Evolutionary conservation across 352 stramenopile species (phyloP).

Genomic region (Peronospora destructor): DNA sequence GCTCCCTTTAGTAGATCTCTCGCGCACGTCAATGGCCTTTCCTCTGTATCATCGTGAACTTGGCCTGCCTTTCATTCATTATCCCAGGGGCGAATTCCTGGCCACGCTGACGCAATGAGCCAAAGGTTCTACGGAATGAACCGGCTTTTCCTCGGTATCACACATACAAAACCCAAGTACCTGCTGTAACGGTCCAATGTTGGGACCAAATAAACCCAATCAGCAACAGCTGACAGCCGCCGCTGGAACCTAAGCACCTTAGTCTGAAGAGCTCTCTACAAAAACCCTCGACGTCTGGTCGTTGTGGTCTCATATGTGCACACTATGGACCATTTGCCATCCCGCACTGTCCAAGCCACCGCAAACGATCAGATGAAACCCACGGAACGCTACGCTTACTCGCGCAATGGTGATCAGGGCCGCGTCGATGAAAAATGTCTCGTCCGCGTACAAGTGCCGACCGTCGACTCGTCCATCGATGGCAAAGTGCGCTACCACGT

Average conservation of each 20-base stretch:
- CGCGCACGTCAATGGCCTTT: conserved; percentile 11
- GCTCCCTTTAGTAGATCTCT: neutral
- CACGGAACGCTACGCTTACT: conserved; percentile 63
- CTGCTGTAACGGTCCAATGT: conserved; percentile 11
- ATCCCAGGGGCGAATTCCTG: too few species aligned
- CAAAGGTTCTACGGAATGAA: conserved; percentile 16
- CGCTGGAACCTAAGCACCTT: conserved; percentile 11
- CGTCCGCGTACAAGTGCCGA: conserved; percentile 59
- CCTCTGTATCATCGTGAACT: conserved; percentile 1
- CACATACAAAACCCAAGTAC: conserved; percentile 19
- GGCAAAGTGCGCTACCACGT: conserved; percentile 68
- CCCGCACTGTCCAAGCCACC: conserved; percentile 12
- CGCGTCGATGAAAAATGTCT: conserved; percentile 63
- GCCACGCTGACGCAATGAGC: too few species aligned
- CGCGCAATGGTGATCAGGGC: conserved; percentile 60
- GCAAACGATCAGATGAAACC: conserved; percentile 36
- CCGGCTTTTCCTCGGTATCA: conserved; percentile 4
- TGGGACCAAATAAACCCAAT: conserved; percentile 15
- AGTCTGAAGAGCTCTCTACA: conserved; percentile 13
- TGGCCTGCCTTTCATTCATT: conserved; percentile 8
- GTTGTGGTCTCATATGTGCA: neutral
- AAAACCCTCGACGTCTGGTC: conserved; percentile 11
- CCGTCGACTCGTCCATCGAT: conserved; percentile 28
- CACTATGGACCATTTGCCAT: conserved; percentile 15
- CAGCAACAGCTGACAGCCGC: conserved; percentile 6